Percentiles rank a stretch among this genome's conserved stretches.
These are phyloP conservation scores for Globisporangium okanoganense DNA, from an alignment of 352 stramenopile genomes.

Conservation along the genomic window DNA sequence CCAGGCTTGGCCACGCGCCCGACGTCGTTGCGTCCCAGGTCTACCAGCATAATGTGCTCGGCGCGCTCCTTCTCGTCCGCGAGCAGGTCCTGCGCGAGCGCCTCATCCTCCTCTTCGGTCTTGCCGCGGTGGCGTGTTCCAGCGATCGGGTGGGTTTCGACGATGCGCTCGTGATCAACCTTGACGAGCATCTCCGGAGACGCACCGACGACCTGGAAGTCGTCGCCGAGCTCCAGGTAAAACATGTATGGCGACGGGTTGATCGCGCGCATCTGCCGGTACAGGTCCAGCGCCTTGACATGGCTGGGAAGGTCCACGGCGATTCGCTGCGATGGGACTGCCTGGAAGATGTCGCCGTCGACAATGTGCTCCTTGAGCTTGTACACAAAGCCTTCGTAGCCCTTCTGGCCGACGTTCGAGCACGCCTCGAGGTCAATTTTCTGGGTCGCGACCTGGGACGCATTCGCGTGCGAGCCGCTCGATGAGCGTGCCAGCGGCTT, in stretches of 20 bases:
- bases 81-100: conserved; percentile 73
- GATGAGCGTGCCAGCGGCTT: conserved; percentile 51
- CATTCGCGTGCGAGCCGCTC: conserved; percentile 52
- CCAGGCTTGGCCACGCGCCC: conserved; percentile 81
- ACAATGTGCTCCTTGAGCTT: conserved; percentile 88
- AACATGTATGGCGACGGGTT: conserved; percentile 92
- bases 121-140: conserved; percentile 82
- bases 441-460: conserved; percentile 16
- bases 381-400: conserved; percentile 86
- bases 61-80: conserved; percentile 87
- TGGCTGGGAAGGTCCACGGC: conserved; percentile 58
- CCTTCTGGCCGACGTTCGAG: conserved; percentile 80
- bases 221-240: conserved; percentile 76
- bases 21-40: conserved; percentile 88
- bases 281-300: conserved; percentile 77
- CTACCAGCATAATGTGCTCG: conserved; percentile 92
- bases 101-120: conserved; percentile 84
- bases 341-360: conserved; percentile 89
- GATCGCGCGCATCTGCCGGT: conserved; percentile 85
- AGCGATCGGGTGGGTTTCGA: conserved; percentile 89
- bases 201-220: conserved; percentile 86
- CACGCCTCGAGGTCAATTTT: conserved; percentile 67
- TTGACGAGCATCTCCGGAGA: conserved; percentile 90
- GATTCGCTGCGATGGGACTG: conserved; percentile 81
- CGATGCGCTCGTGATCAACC: conserved; percentile 76